Evolutionary conservation across 352 stramenopile genomes (phyloP).

Genomic region (Globisporangium acanthophoron): DNA sequence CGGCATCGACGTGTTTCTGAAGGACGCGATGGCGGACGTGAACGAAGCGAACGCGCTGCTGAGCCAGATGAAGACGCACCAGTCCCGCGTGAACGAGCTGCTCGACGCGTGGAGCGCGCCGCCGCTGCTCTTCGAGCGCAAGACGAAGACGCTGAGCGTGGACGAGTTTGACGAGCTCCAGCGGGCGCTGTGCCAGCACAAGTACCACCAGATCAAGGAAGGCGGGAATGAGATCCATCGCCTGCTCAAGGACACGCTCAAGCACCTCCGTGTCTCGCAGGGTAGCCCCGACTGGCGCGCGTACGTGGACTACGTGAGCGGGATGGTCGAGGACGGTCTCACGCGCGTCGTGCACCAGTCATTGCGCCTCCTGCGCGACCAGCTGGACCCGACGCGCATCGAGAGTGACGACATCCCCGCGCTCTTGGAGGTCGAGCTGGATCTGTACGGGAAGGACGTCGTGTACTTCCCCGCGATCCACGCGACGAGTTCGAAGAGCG

Average conservation of each 20-base stretch:
- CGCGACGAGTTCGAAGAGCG: constrained; percentile 33
- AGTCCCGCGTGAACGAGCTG: constrained; percentile 73
- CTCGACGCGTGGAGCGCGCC: constrained; percentile 68
- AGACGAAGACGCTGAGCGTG: constrained; percentile 71
- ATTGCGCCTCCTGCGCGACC: constrained; percentile 61
- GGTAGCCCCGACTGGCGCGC: constrained; percentile 90
- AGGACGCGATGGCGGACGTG: constrained; percentile 85
- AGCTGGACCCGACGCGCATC: constrained; percentile 81
- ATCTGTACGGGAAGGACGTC: constrained; percentile 83
- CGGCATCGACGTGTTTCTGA: constrained; percentile 90
- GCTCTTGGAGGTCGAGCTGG: constrained; percentile 89
- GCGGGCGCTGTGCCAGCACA: constrained; percentile 55
- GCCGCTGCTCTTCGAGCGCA: constrained; percentile 83
- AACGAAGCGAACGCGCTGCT: constrained; percentile 85
- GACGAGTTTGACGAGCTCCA: constrained; percentile 88
- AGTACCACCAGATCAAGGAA: constrained; percentile 87
- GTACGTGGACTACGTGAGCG: constrained; percentile 91
- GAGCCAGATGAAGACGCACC: constrained; percentile 86
- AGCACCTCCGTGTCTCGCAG: constrained; percentile 84
- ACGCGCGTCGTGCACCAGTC: constrained; percentile 69
- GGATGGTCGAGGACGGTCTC: constrained; percentile 84
- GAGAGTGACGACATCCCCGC: constrained; percentile 79
- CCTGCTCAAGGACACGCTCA: constrained; percentile 89
- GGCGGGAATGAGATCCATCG: constrained; percentile 84
- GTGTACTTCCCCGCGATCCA: constrained; percentile 76